These are phyloP conservation scores for Cyclocybe aegerita DNA, from an alignment of 768 basidiomycete genomes.

Conservation along the genomic window DNA sequence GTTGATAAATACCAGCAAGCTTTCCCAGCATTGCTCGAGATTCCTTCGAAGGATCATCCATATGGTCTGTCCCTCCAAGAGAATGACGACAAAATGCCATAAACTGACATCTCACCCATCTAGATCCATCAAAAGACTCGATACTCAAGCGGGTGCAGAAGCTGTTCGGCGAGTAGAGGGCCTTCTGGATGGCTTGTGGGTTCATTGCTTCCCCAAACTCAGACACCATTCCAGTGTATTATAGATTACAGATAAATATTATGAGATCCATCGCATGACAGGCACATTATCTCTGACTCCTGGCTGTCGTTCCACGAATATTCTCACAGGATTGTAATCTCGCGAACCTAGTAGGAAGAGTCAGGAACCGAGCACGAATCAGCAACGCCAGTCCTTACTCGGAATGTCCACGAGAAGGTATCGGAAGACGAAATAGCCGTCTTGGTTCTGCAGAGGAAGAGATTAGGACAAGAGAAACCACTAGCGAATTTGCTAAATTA, in stretches of 20 bases:
- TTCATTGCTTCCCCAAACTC: conserved; percentile 1
- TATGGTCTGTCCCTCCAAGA: conserved; percentile 63
- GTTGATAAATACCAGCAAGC: conserved; percentile 96
- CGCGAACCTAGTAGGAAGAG: conserved; percentile 50
- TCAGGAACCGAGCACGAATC: conserved; percentile 14
- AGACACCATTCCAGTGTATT: no score
- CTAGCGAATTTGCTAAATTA: conserved; percentile 31
- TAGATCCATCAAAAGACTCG: conserved; percentile 95
- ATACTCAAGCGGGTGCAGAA: conserved; percentile 96
- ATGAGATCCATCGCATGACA: conserved; percentile 65
- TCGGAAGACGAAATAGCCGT: conserved; percentile 76
- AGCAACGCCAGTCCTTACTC: conserved; percentile 48
- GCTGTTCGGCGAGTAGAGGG: conserved; percentile 81
- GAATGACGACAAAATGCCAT: neutral
- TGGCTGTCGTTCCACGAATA: conserved; percentile 68
- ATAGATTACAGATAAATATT: conserved; percentile 9
- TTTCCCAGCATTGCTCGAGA: conserved; percentile 96
- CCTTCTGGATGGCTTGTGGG: conserved; percentile 1
- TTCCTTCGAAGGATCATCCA: conserved; percentile 97
- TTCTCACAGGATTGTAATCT: conserved; percentile 56
- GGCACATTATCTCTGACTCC: conserved; percentile 72
- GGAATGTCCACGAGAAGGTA: conserved; percentile 81
- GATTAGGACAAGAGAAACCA: neutral
- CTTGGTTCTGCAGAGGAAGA: conserved; percentile 51
- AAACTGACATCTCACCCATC: neutral